Evolutionary conservation across 140 eudicot species (phyloP).

Genomic region (Bidens hawaiensis): DNA sequence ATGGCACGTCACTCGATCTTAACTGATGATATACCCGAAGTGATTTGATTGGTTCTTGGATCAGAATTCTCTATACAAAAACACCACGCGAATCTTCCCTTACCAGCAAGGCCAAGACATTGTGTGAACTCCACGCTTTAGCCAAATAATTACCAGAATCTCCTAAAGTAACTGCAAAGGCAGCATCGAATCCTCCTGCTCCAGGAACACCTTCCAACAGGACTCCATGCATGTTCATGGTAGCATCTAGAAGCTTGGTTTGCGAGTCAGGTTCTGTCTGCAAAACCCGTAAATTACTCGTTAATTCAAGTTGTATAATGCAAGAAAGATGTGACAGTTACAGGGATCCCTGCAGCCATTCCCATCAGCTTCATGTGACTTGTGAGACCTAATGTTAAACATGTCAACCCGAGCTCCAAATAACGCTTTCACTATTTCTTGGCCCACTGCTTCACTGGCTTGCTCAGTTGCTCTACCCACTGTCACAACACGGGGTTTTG

Average conservation of each 20-base stretch:
- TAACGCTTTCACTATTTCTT: slow-evolving; percentile 63
- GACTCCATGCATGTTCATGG: slow-evolving; percentile 76
- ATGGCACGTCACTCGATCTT: slow-evolving; percentile 28
- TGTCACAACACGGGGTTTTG: too few relatives aligned
- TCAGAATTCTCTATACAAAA: slow-evolving; percentile 56
- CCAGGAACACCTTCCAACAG: slow-evolving; percentile 91
- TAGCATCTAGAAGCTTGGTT: slow-evolving; percentile 24
- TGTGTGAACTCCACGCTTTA: slow-evolving; percentile 58
- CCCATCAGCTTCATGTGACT: not conserved
- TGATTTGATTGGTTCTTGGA: slow-evolving; percentile 62
- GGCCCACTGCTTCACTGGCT: slow-evolving; percentile 43
- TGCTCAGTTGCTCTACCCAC: slow-evolving; percentile 82
- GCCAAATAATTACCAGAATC: slow-evolving; percentile 50
- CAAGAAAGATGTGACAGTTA: not conserved
- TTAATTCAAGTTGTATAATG: slow-evolving; percentile 4
- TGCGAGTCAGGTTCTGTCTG: slow-evolving; percentile 97
- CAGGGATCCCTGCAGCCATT: too few relatives aligned
- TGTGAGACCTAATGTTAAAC: slow-evolving; percentile 34
- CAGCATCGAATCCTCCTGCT: slow-evolving; percentile 92
- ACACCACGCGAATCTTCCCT: slow-evolving; percentile 87
- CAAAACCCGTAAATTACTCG: not conserved
- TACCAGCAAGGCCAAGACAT: slow-evolving; percentile 80
- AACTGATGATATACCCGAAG: slow-evolving; percentile 51
- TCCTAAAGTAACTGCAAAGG: slow-evolving; percentile 71
- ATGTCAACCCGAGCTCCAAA: slow-evolving; percentile 79